Evolutionary conservation across 1,284 basidiomycete species (phyloP), one percentile per base, ranked within the genome.

Genomic region (Laetiporus sulphureus): DNA sequence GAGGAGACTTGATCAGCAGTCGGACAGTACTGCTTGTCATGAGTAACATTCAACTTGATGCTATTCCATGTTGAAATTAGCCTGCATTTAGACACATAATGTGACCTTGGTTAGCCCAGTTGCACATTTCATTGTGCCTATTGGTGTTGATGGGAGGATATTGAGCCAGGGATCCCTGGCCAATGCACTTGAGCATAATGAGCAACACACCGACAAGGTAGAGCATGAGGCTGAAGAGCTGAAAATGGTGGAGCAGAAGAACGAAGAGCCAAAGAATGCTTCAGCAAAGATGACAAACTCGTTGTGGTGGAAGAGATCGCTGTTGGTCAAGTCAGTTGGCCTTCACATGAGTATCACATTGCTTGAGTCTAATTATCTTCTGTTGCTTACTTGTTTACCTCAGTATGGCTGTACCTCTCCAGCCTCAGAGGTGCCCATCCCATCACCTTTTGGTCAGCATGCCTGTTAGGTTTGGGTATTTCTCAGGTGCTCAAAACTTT

Each of bases 11-110:
- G 5, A 62, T 90, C 22, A 63, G 68, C 32, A 78, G 72, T 5
- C 70, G 86, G 36, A 90, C 86, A 1, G 65, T 89, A 23, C 58
- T 90, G 12, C 65, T 90, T 5, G 80, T 85, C 44, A 82, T 84
- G 56, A 51, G 78, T 42, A 29, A 13, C 22, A 3, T 19, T 22
- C 16, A 15, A 30, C 37, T 25, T 21, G 15, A 21, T 24, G 5
- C 21, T 7, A 23, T 7, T 5, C n/a, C 11, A 6, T 20, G 4
- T 32, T 8, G 19, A 15, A 10, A 19, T 11, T 18, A 4, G 11
- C 1, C 3, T 3, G 19, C 3, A 13, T 12, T 15, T 29, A 55
- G 53, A 52, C 50, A 5, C 48, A 53, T 37, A 55, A 53, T 32
- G 67, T 83, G 22, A 71, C 73, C 3, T 72, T 85, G 55, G 68